These are phyloP conservation scores for Ceratocystis papillata DNA, from an alignment of 2,329 filamentous ascomycete genomes.

Conservation along the genomic window DNA sequence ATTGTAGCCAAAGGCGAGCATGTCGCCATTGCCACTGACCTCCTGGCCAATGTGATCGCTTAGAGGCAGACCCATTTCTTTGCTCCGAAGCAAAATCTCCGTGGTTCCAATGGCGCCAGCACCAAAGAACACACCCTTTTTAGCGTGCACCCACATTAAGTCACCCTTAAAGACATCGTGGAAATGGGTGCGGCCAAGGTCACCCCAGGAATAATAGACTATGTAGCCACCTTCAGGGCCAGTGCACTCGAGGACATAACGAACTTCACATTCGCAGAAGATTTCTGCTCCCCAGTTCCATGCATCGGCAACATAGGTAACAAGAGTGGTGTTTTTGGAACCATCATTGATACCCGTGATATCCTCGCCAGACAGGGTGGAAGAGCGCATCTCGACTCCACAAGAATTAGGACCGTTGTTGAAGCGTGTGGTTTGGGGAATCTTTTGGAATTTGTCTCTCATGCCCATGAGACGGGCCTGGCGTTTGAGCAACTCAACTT, in stretches of 20 bases:
- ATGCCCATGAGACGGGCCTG: constrained; percentile 46
- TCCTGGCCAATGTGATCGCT: constrained; percentile 47
- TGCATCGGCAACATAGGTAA: constrained; percentile 57
- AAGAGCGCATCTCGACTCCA: constrained; percentile 54
- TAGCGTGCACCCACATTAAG: constrained; percentile 57
- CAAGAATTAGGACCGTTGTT: constrained; percentile 48
- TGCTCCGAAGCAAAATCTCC: constrained; percentile 53
- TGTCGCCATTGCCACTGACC: constrained; percentile 58
- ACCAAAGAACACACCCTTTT: constrained; percentile 54
- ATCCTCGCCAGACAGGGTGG: constrained; percentile 51
- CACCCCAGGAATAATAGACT: constrained; percentile 55
- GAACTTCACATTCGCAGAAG: constrained; percentile 58
- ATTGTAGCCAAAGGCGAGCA: constrained; percentile 56
- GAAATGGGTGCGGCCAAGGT: constrained; percentile 46
- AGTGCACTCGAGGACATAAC: constrained; percentile 47
- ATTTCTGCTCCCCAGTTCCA: constrained; percentile 64
- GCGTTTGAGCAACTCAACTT: constrained; percentile 45
- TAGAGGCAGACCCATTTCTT: constrained; percentile 46
- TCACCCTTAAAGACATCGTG: constrained; percentile 45
- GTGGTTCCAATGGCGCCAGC: constrained; percentile 55
- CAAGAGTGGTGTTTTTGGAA: constrained; percentile 54
- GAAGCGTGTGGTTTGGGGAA: constrained; percentile 54
- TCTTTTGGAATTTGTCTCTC: constrained; percentile 43
- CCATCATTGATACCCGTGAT: constrained; percentile 55
- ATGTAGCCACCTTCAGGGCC: constrained; percentile 44